Base-by-base conservation (phyloP, 192 early-diverging fungal genomes). In the Podila epigama region DNA sequence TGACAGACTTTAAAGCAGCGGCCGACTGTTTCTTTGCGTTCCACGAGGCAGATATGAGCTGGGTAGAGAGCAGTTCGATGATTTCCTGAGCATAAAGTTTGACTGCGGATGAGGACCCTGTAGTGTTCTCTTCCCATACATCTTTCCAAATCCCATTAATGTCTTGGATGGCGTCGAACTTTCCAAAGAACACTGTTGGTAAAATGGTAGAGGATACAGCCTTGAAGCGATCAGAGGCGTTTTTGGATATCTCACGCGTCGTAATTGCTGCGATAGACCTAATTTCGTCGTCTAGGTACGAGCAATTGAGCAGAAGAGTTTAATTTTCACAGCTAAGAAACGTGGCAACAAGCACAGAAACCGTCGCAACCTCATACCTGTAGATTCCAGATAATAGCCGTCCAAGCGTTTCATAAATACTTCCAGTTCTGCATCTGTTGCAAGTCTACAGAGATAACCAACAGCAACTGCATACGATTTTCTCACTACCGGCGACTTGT, bases 391-490 rank as follows among this genome's bases (percentile, higher is more conserved):
- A 81, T 96, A 97, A 10, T 89, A 75, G 33, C 88, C 88, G 16
- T 85, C 84, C n/a, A 96, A 69, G 62, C 94, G 88, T 20, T 85
- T 84, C 7, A 94, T 81, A 50, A 97, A 84, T 34, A 85, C 88
- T 4, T 79, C 72, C 2, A 94, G 59, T 34, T 87, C 87, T 20
- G 68, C 81, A 31, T 88, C 82, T 2, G 88, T 82, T 0, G 85
- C 73, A 37, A 94, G 71, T 40, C 85, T 77, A 4, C 87, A 84
- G 22, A 96, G 85, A 64, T 96, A 93, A 6, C 95, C 96, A 36
- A 89, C 89, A 0, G 94, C 91, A 13, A 91, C 89, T 0, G 95
- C 92, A 81, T 89, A 96, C 4, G 94, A 88, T 70, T 96, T 95
- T 11, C 95, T 81, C 42, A 97, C 88, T 1, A 92, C 88, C 1